Percentiles rank a stretch among this genome's conserved stretches.
These are phyloP conservation scores for Parvularia atlantis DNA, from an alignment of 78 protist genomes.

Conservation along the genomic window DNA sequence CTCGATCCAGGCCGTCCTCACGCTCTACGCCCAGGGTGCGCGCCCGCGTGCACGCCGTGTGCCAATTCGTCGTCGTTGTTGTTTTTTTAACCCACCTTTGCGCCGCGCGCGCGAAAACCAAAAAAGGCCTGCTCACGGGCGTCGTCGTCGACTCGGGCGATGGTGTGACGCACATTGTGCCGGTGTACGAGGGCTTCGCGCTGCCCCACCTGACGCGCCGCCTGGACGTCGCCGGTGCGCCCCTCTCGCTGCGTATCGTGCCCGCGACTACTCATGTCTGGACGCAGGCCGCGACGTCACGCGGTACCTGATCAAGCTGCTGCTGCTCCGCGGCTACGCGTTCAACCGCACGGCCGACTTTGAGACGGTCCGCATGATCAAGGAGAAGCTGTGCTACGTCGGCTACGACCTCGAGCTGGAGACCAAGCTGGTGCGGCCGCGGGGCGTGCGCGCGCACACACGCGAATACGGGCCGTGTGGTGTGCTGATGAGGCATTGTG, in stretches of 20 bases:
- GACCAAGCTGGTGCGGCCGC: constrained; percentile 54
- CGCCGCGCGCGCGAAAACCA: too few relatives aligned
- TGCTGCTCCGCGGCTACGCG: constrained; percentile 85
- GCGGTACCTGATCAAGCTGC: constrained; percentile 85
- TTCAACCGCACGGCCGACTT: constrained; percentile 97
- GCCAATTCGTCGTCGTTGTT: background rate
- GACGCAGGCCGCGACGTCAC: constrained; percentile 53
- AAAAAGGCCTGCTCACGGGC: constrained; percentile 79
- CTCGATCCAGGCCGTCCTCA: constrained; percentile 91
- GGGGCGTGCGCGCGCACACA: too few relatives aligned
- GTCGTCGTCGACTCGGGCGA: constrained; percentile 98
- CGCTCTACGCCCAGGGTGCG: constrained; percentile 86
- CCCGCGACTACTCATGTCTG: constrained; percentile 37
- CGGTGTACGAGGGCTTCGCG: constrained; percentile 94
- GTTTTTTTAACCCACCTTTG: background rate
- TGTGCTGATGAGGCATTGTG: too few relatives aligned
- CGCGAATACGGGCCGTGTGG: too few relatives aligned
- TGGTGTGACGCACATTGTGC: constrained; percentile 99
- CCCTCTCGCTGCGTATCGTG: too few relatives aligned
- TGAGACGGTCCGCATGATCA: constrained; percentile 93
- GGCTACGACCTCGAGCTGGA: constrained; percentile 85
- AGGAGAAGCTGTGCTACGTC: constrained; percentile 95
- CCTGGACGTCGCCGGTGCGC: constrained; percentile 97
- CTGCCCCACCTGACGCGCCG: constrained; percentile 81
- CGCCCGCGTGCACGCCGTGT: too few relatives aligned